phyloP scores from a whole-genome alignment of 2,329 filamentous ascomycete genomes.

The Aquanectria penicillioides region DNA sequence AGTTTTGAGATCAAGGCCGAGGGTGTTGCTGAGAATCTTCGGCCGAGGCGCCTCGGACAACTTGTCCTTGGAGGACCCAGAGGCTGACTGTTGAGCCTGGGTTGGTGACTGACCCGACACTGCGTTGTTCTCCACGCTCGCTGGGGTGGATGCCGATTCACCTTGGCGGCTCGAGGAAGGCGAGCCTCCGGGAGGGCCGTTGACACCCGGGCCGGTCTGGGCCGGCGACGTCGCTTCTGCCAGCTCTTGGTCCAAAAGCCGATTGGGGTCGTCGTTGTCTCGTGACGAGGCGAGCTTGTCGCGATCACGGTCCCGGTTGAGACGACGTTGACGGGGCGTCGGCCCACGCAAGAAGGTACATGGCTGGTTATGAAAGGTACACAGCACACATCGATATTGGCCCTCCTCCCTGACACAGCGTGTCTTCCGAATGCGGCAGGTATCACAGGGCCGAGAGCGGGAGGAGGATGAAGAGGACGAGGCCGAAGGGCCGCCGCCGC shows the following conservation, averaged over 20 bases:
- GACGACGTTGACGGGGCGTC: conserved; percentile 44
- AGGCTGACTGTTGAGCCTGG: conserved; percentile 27
- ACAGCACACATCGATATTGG: conserved; percentile 68
- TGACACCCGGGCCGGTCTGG: conserved; percentile 4
- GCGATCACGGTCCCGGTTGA: conserved; percentile 33
- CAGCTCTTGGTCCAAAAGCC: conserved; percentile 10
- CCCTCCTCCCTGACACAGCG: conserved; percentile 72
- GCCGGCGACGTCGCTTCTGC: conserved; percentile 21
- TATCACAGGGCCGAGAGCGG: conserved; percentile 65
- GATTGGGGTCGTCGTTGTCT: conserved; percentile 34
- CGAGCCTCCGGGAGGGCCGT: conserved; percentile 26
- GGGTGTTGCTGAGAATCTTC: conserved; percentile 51
- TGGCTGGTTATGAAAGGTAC: conserved; percentile 73
- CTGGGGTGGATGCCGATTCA: conserved; percentile 36
- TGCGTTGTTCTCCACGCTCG: conserved; percentile 34
- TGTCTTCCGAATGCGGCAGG: conserved; percentile 72
- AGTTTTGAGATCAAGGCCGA: conserved; percentile 67
- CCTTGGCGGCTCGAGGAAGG: conserved; percentile 38
- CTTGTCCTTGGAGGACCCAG: conserved; percentile 30
- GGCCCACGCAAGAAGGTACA: conserved; percentile 68
- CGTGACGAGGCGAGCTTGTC: conserved; percentile 28
- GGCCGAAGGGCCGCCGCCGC: conserved; percentile 5
- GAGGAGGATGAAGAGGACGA: conserved; percentile 18
- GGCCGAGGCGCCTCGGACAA: conserved; percentile 36
- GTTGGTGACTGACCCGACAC: conserved; percentile 23